Base-by-base conservation (phyloP, 345 rosid species). In the Erucastrum elatum region DNA sequence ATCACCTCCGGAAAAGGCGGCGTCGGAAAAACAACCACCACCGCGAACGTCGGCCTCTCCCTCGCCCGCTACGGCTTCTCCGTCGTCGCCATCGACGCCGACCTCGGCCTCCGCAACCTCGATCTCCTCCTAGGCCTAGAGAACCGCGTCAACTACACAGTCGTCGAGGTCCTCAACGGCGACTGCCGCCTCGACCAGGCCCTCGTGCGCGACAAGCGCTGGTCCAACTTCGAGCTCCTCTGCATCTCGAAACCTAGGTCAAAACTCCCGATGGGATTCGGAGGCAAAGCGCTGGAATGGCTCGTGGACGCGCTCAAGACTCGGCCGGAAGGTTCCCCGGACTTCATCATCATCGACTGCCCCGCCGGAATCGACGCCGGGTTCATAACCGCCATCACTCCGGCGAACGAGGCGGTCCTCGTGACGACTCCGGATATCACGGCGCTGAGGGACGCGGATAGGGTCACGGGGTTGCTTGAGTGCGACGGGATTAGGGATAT, bases 351-450 rank as follows among this genome's bases (percentile, higher is more conserved):
- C 65, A 92, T 92, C 7, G 98, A 94, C 70, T 94, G 97, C 16
- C 98, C 98, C 0, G 97, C 97, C 0, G 98, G 98, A 4, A 94
- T 94, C n/a, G 97, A 94, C 63, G 98, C 98, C 4, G 97, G 98
- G n/a, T 92, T 94, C 66, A 94, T 94, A 63, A 94, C 97, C 0
- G 97, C 98, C 2, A 94, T 94, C n/a, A 92, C 97, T 44, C 98
- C 98, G 2, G 99, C 99, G 0, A 92, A 95, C 13, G 97, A 92
- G 74, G 97, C 98, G 2, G 90, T 95, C 1, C 68, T 92, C 5
- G 98, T 95, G 12, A 91, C 98, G 2, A 95, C 98, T 2, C 99
- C 96, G 0, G 99, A 95, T 17, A 92, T 95, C 9, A 95, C 99
- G 5, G 89, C 93, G 72, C 80, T 95, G 3, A 70, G 98, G 2